Percentiles rank a stretch among this genome's conserved stretches.
Evolutionary conservation across 345 rosid genomes (phyloP).

Genomic region (Eucalyptus melliodora): DNA sequence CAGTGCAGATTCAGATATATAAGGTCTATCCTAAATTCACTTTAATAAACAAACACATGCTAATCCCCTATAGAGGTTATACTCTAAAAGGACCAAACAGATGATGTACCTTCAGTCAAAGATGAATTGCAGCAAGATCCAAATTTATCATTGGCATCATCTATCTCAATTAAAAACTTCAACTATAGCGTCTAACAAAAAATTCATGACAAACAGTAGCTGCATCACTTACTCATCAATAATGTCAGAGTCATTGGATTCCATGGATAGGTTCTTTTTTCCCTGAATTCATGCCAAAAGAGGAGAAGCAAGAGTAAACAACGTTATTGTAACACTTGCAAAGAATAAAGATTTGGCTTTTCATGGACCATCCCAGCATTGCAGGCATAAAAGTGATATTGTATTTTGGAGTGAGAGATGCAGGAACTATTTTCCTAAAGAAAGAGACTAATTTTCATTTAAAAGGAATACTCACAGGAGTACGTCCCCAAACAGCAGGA

Average conservation of each 20-base stretch:
- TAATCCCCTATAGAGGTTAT: background rate
- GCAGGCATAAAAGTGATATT: background rate
- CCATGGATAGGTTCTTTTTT: constrained; percentile 74
- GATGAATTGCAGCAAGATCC: background rate
- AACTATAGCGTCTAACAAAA: background rate
- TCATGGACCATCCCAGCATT: background rate
- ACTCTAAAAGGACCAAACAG: background rate
- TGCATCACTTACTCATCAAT: constrained; percentile 62
- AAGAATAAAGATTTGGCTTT: background rate
- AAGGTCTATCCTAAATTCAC: background rate
- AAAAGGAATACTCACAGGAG: constrained; percentile 47
- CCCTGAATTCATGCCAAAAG: constrained; percentile 33
- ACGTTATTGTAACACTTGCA: background rate
- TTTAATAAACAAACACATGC: background rate
- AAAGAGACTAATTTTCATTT: background rate
- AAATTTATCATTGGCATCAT: background rate
- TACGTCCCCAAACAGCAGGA: constrained; percentile 43
- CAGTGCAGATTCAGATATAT: background rate
- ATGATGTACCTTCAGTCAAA: background rate
- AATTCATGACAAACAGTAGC: background rate
- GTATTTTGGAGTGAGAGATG: background rate
- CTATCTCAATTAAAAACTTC: background rate
- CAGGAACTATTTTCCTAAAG: background rate
- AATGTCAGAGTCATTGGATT: constrained; percentile 40
- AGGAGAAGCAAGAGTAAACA: background rate